These are phyloP conservation scores for Poa annua DNA, from an alignment of 176 grass and related monocot species.

Conservation along the genomic window DNA sequence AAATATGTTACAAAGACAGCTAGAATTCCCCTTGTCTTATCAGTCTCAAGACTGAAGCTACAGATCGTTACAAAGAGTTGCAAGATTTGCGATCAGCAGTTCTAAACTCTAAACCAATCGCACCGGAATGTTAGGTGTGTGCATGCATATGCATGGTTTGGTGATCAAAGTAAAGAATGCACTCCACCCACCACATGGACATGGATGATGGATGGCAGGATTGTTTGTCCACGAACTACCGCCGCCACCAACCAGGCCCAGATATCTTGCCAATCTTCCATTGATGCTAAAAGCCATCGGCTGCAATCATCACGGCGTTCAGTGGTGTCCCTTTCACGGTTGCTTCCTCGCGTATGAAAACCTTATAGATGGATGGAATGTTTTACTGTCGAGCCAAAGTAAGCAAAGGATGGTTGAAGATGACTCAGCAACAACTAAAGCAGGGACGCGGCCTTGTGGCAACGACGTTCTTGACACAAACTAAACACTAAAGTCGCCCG, in stretches of 20 bases:
- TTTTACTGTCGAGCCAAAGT: background rate
- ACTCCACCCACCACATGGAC: conserved; percentile 32
- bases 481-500: background rate
- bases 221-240: conserved; percentile 18
- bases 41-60: no score
- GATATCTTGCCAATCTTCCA: conserved; percentile 14
- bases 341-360: background rate
- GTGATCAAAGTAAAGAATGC: conserved; percentile 36
- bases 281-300: background rate
- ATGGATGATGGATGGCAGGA: conserved; percentile 21
- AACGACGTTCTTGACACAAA: background rate
- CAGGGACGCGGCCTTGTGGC: background rate
- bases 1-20: background rate
- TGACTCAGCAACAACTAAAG: conserved; percentile 5
- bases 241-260: conserved; percentile 25
- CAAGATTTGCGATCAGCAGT: background rate
- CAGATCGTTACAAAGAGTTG: background rate
- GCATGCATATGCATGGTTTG: background rate
- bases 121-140: conserved; percentile 33
- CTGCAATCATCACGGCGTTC: conserved; percentile 16
- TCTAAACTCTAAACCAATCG: background rate
- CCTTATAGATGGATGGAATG: background rate
- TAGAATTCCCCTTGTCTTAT: background rate
- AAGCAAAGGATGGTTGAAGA: background rate
- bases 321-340: background rate